These are phyloP conservation scores for Bipolaris victoriae DNA, from an alignment of 2,329 filamentous ascomycete genomes.

Conservation along the genomic window DNA sequence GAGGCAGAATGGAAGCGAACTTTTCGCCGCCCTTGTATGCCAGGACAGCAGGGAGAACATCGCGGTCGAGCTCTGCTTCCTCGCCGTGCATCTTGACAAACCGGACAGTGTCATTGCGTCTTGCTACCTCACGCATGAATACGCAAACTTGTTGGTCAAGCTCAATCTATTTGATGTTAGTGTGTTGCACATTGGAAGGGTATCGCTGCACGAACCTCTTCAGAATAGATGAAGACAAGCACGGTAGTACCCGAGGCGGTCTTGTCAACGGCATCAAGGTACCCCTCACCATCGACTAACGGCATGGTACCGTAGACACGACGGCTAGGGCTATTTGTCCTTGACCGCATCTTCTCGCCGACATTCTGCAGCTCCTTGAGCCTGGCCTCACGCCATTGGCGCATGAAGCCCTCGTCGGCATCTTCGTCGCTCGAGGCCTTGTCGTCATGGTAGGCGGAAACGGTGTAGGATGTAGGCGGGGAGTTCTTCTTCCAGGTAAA, in stretches of 20 bases:
- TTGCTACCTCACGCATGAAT: too few species aligned
- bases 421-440: slow-evolving; percentile 57
- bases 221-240: slow-evolving; percentile 79
- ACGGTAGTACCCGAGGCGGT: slow-evolving; percentile 80
- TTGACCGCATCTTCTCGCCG: slow-evolving; percentile 62
- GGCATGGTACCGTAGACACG: slow-evolving; percentile 80
- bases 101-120: too few species aligned
- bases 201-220: too few species aligned
- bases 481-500: slow-evolving; percentile 44
- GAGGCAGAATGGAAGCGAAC: too few species aligned
- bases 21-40: too few species aligned
- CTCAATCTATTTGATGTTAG: too few species aligned
- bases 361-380: slow-evolving; percentile 74
- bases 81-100: too few species aligned
- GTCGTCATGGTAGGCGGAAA: slow-evolving; percentile 58
- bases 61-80: too few species aligned
- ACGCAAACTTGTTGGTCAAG: too few species aligned
- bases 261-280: slow-evolving; percentile 95
- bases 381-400: slow-evolving; percentile 82
- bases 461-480: slow-evolving; percentile 27
- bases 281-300: slow-evolving; percentile 86
- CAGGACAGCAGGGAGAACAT: too few species aligned
- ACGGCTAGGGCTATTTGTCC: slow-evolving; percentile 77
- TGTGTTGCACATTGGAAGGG: too few species aligned
- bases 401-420: slow-evolving; percentile 81